Base-by-base conservation (phyloP, 495 filamentous ascomycete species). In the Bombardia bombarda region DNA sequence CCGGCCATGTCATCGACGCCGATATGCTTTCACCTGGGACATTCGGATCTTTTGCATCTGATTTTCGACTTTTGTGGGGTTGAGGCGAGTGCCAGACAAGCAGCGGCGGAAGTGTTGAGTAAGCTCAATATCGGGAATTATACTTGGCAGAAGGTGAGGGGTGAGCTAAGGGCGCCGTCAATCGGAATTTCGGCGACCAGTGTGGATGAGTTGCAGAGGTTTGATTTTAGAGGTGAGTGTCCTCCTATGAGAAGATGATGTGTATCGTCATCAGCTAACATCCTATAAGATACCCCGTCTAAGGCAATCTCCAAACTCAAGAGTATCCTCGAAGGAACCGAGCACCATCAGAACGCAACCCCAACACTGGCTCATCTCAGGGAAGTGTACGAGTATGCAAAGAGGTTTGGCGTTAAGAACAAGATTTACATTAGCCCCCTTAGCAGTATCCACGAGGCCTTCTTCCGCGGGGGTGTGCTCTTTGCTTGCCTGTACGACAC, bases 1-100 rank as follows among this genome's bases (percentile, higher is more conserved):
- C 90, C 89, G 6, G 80, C 78, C 32, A 68, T 89, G 23, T 69
- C 75, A 3, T 72, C 78, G 8, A 71, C 70, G 18, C 77, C 77
- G 18, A 88, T 95, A 75, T 95, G 89, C 58, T 96, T 95, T 58
- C 80, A 96, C 51, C 65, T 98, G 35, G 93, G 94, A 40, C 92
- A 98, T 59, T 86, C 87, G 1, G 80, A 86, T 55, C 68, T 98
- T 13, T 67, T 98, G 17, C 77, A 87, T 33, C 62, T 86, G 17
- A 83, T 97, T 36, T 83, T 98, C 64, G 87, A 93, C 19, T 89
- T 84, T 49, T 96, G 89, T 49, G 74, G 84, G 34, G 84, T 98
- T 18, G 80, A 80, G 20, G 49, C 70, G 24, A 68, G 77, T 5
- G 80, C 85, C 34, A 76, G 86, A 22, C 72, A 81, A 12, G 64